These are phyloP conservation scores for Xylariaceae sp. DNA, from an alignment of 2,329 filamentous ascomycete genomes.

Conservation along the genomic window DNA sequence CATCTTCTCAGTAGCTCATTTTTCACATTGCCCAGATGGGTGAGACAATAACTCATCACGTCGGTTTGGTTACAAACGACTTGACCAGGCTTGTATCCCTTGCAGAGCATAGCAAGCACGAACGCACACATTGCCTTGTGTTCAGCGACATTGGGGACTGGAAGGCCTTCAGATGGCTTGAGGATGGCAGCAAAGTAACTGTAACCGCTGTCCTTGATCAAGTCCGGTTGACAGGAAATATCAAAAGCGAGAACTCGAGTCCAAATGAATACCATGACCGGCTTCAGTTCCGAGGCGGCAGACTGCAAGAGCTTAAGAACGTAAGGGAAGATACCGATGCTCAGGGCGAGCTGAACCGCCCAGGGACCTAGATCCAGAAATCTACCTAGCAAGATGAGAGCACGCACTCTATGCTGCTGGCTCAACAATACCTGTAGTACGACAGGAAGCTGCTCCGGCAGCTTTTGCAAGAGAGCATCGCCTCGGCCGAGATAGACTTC, in stretches of 20 bases:
- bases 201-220: conserved; percentile 95
- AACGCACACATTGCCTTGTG: conserved; percentile 99
- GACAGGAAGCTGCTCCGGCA: conserved; percentile 91
- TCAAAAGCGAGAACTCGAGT: conserved; percentile 92
- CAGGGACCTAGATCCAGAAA: conserved; percentile 95
- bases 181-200: conserved; percentile 94
- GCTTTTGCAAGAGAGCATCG: conserved; percentile 73
- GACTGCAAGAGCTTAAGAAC: conserved; percentile 96
- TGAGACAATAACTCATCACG: conserved; percentile 81
- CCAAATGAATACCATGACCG: conserved; percentile 99
- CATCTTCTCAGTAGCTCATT: conserved; percentile 89
- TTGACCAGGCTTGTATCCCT: conserved; percentile 86
- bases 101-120: conserved; percentile 95
- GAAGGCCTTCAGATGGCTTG: conserved; percentile 75
- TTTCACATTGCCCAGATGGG: conserved; percentile 76
- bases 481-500: conserved; percentile 88
- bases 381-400: conserved; percentile 83
- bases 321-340: conserved; percentile 97
- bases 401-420: conserved; percentile 87
- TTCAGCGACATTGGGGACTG: conserved; percentile 82
- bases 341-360: conserved; percentile 96
- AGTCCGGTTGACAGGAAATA: conserved; percentile 83
- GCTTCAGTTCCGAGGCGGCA: conserved; percentile 88
- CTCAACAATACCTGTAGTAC: conserved; percentile 93
- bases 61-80: conserved; percentile 86